Evolutionary conservation across 495 filamentous ascomycete species (phyloP).

Genomic region (Saxophila tyrrhenica): DNA sequence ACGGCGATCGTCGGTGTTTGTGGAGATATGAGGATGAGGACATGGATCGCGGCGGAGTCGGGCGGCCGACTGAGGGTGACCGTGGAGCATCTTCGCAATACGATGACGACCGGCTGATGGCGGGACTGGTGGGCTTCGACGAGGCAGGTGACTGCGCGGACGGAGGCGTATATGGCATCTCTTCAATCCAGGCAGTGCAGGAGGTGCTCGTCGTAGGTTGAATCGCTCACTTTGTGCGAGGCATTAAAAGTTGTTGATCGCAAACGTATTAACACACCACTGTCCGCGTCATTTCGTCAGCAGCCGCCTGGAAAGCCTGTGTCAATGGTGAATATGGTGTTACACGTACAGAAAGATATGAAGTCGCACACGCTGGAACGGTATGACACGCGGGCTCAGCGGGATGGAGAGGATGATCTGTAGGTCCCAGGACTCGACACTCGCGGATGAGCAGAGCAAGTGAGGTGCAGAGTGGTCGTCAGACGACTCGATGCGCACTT

Average conservation of each 20-base stretch:
- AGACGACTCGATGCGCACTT: neutral
- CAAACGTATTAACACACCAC: constrained; percentile 3
- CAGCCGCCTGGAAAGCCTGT: neutral
- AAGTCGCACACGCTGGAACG: constrained; percentile 5
- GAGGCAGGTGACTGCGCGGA: constrained; percentile 68
- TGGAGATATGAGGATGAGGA: constrained; percentile 67
- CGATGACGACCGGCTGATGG: constrained; percentile 44
- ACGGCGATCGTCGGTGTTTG: constrained; percentile 55
- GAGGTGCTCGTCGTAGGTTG: constrained; percentile 4
- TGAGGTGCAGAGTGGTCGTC: constrained; percentile 3
- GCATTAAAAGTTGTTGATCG: constrained; percentile 8
- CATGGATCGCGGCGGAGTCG: constrained; percentile 56
- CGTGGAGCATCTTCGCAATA: constrained; percentile 27
- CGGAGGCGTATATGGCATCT: constrained; percentile 93
- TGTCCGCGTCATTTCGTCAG: constrained; percentile 1
- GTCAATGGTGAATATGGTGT: neutral
- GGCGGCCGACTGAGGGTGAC: constrained; percentile 28
- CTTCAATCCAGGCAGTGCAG: constrained; percentile 1
- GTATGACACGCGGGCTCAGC: constrained; percentile 10
- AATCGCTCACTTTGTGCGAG: constrained; percentile 1
- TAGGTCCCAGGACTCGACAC: constrained; percentile 17
- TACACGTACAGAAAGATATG: constrained; percentile 18
- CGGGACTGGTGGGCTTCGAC: constrained; percentile 52
- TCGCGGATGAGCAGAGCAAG: constrained; percentile 22
- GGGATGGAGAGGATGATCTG: neutral